Percentiles rank a stretch among this genome's conserved stretches.
Conservation (phyloP, 495 filamentous ascomycete species). For the Penicillium chermesinum region DNA sequence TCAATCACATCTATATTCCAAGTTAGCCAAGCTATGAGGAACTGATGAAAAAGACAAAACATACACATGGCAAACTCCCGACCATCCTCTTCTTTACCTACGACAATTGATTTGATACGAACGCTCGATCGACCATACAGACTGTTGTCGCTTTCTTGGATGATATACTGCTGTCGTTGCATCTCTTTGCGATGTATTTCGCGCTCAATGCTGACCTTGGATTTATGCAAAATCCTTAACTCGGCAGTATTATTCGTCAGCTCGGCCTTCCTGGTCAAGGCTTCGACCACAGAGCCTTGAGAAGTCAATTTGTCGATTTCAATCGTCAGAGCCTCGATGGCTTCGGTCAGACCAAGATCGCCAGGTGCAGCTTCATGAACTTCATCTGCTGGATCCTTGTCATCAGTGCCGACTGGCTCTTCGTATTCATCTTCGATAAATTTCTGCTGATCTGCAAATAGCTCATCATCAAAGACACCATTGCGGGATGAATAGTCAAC, state of each 20-base stretch:
- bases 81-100: slow-evolving; percentile 86
- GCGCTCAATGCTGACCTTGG: slow-evolving; percentile 83
- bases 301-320: slow-evolving; percentile 86
- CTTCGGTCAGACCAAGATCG: slow-evolving; percentile 89
- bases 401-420: slow-evolving; percentile 56
- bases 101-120: slow-evolving; percentile 84
- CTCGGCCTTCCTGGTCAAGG: slow-evolving; percentile 88
- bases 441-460: slow-evolving; percentile 87
- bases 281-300: slow-evolving; percentile 88
- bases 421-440: slow-evolving; percentile 82
- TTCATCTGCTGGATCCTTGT: slow-evolving; percentile 65
- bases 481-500: slow-evolving; percentile 73
- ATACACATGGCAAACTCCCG: slow-evolving; percentile 86
- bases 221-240: slow-evolving; percentile 86
- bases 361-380: slow-evolving; percentile 94
- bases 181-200: slow-evolving; percentile 93
- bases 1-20: slow-evolving; percentile 72
- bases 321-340: slow-evolving; percentile 73
- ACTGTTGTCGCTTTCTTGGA: slow-evolving; percentile 97
- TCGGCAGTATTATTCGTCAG: slow-evolving; percentile 95
- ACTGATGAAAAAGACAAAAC: slow-evolving; percentile 10
- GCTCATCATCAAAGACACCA: slow-evolving; percentile 90
- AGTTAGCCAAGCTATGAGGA: slow-evolving; percentile 2
- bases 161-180: slow-evolving; percentile 92
- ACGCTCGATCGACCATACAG: slow-evolving; percentile 87